These are phyloP conservation scores for Komagataella ulmi DNA, from an alignment of 805 yeast genomes.

Conservation along the genomic window DNA sequence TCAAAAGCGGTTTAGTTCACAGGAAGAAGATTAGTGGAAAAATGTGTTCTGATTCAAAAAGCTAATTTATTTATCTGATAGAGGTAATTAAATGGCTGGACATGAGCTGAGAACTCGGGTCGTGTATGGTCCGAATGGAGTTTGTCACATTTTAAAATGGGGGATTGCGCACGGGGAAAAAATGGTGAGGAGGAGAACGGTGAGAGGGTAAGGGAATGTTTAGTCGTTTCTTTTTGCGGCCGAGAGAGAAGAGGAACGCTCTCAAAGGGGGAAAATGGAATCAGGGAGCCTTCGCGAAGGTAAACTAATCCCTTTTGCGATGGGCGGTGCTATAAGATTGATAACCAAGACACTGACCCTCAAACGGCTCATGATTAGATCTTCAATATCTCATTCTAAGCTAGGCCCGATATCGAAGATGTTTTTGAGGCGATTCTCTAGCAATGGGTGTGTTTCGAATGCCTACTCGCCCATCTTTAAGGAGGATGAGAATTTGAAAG, in stretches of 20 bases:
- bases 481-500: not conserved
- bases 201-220: not conserved
- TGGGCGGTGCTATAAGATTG: not conserved
- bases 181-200: not conserved
- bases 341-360: not conserved
- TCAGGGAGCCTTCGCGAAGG: not conserved
- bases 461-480: not conserved
- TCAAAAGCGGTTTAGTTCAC: not conserved
- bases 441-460: not conserved
- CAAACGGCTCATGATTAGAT: not conserved
- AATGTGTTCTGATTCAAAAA: not conserved
- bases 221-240: not conserved
- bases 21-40: not conserved
- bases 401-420: not conserved
- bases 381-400: not conserved
- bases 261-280: too few species aligned
- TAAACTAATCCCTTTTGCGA: not conserved
- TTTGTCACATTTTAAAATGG: not conserved
- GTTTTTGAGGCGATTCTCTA: not conserved
- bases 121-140: slow-evolving; percentile 3
- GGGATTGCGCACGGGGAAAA: not conserved
- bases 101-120: not conserved
- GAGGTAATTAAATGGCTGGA: not conserved
- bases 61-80: not conserved
- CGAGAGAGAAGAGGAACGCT: not conserved